Evolutionary conservation across 257 asterid genomes (phyloP), one percentile per base, ranked within the genome.

Genomic region (Scutellaria baicalensis): DNA sequence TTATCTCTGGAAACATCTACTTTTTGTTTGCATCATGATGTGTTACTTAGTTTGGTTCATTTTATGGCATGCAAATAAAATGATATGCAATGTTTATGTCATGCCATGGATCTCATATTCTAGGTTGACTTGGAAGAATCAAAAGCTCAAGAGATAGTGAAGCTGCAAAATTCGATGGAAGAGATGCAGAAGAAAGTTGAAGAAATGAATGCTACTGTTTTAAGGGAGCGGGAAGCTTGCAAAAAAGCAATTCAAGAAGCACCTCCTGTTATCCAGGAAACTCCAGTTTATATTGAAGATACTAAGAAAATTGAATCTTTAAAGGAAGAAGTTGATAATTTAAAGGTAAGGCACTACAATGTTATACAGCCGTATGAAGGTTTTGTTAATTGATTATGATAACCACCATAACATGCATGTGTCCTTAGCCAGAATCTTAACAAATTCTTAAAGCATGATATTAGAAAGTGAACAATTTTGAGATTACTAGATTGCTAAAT

Each of bases 81-180:
- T 47, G 20, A 21, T 36, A 3, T 65, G n/a, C 45, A 17, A 1
- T 64, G 56, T 43, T 40, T 79, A 35, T 52, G 31, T 56, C 69
- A 66, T 59, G 69, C 66, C 21, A 14, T 77, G 68, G 59, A 40
- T 72, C 63, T 63, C 48, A 59, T 77, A 61, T 23, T 75, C 81
- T 85, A 91, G 99, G 80, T 81, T 80, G 99, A 93, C 83, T 78
- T 91, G 89, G 99, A 93, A 84, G 99, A 93, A 80, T 47, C 94
- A 62, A 93, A 93, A 83, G 74, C 83, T 49, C 96, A 83, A 73
- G 99, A 91, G 77, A 81, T 84, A 51, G 80, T 83, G 35, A 91
- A 94, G 85, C 58, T 85, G 80, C 97, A 89, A 64, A 84, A 63
- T 44, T 70, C 79, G 47, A 73, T 91, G 78, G 96, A 87, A 73